Conservation (phyloP, 352 stramenopile genomes). For the Phytophthora hybrid region DNA sequence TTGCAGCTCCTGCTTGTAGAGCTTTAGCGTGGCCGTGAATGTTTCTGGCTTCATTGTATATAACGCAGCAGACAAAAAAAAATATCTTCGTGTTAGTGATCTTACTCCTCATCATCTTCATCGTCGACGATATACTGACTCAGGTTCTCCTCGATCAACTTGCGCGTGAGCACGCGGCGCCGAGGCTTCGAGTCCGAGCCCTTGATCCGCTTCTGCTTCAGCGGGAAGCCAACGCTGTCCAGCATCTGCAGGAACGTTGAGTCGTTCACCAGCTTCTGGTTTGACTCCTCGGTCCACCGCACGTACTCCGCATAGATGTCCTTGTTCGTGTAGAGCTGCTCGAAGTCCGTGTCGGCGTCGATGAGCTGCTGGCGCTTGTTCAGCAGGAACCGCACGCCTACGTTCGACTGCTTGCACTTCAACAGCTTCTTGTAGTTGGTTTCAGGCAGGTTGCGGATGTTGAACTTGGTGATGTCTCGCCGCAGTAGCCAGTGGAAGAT, state of each 20-base stretch:
- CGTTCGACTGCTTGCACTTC: background rate
- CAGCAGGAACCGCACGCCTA: background rate
- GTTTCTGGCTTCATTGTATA: background rate
- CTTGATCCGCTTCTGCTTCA: too few species aligned
- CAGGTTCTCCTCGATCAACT: too few species aligned
- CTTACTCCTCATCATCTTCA: too few species aligned
- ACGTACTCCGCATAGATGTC: too few species aligned
- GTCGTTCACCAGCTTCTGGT: too few species aligned
- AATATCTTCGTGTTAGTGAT: background rate
- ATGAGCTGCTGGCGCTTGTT: background rate
- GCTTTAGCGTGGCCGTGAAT: background rate
- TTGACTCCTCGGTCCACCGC: too few species aligned
- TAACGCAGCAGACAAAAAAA: background rate
- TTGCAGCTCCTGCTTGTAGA: background rate
- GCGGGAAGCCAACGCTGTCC: too few species aligned
- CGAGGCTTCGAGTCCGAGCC: too few species aligned
- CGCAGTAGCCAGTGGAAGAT: slow-evolving; percentile 5
- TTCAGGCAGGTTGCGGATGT: background rate
- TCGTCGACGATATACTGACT: too few species aligned
- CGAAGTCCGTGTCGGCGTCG: background rate
- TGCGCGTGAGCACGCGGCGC: too few species aligned
- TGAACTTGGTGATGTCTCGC: background rate
- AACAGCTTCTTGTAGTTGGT: background rate
- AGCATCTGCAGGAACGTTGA: too few species aligned
- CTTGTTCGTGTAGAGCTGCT: too few species aligned